Evolutionary conservation across 2,329 filamentous ascomycete species (phyloP).

Genomic region (Verticillium klebahnii): DNA sequence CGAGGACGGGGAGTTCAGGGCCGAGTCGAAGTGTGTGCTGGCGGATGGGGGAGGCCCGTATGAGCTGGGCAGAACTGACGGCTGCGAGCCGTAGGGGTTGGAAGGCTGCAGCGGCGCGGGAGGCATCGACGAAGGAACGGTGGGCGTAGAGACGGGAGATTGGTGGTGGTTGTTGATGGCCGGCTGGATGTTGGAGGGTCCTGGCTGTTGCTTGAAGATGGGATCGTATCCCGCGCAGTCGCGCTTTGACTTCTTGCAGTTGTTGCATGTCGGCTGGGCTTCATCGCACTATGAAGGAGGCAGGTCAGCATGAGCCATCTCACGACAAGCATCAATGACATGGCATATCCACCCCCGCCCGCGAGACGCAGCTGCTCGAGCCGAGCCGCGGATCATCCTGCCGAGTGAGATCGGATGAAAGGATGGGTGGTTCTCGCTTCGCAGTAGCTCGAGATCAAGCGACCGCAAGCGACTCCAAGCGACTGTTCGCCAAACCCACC

Average conservation of each 20-base stretch:
- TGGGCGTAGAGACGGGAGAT: slow-evolving; percentile 22
- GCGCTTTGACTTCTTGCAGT: slow-evolving; percentile 84
- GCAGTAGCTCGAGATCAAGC: slow-evolving; percentile 28
- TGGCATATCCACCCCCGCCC: background rate
- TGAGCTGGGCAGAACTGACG: slow-evolving; percentile 13
- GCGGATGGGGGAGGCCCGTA: slow-evolving; percentile 10
- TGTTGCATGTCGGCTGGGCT: slow-evolving; percentile 84
- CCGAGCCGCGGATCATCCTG: background rate
- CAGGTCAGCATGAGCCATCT: slow-evolving; percentile 9
- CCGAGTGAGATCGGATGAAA: background rate
- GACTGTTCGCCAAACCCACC: slow-evolving; percentile 2
- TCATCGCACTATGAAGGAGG: slow-evolving; percentile 76
- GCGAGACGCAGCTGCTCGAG: background rate
- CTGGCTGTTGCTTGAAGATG: slow-evolving; percentile 73
- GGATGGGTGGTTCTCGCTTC: slow-evolving; percentile 22
- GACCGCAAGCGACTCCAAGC: slow-evolving; percentile 26
- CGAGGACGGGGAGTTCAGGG: slow-evolving; percentile 16
- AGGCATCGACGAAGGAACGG: slow-evolving; percentile 26
- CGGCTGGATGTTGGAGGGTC: slow-evolving; percentile 68
- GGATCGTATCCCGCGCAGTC: slow-evolving; percentile 84
- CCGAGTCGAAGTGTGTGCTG: slow-evolving; percentile 16
- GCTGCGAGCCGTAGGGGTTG: background rate
- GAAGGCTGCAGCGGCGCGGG: slow-evolving; percentile 12
- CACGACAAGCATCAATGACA: background rate
- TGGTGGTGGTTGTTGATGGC: slow-evolving; percentile 46